Evolutionary conservation across 2,329 filamentous ascomycete species (phyloP).

Genomic region (Aspergillus terreus): DNA sequence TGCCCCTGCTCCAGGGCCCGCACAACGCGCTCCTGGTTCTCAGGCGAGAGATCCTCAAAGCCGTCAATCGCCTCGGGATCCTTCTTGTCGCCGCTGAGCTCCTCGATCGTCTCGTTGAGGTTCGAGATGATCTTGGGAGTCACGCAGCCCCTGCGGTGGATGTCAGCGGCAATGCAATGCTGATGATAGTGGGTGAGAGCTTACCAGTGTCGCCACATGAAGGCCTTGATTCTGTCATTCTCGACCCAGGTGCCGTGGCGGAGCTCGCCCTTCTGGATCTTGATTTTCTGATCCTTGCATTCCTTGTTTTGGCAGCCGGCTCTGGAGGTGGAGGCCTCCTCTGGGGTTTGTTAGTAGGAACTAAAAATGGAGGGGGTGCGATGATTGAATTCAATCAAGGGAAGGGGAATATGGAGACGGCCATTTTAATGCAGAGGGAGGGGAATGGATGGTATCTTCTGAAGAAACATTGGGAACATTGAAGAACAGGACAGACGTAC

Average conservation of each 20-base stretch:
- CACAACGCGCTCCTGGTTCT: constrained; percentile 69
- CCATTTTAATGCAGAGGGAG: neutral
- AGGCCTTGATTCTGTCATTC: constrained; percentile 58
- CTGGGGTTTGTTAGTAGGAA: constrained; percentile 42
- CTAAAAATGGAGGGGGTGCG: neutral
- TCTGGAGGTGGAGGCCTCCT: constrained; percentile 66
- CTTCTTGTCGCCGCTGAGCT: constrained; percentile 38
- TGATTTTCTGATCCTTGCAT: constrained; percentile 67
- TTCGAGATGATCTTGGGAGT: constrained; percentile 71
- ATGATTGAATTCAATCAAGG: neutral
- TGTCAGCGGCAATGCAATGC: neutral
- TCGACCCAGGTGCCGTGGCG: constrained; percentile 72
- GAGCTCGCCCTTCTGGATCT: constrained; percentile 75
- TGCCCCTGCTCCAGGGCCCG: constrained; percentile 72
- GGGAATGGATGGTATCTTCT: too few species aligned
- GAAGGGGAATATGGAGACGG: too few species aligned
- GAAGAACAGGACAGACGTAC: constrained; percentile 5
- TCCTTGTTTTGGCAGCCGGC: constrained; percentile 69
- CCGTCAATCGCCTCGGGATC: constrained; percentile 72
- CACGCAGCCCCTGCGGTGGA: constrained; percentile 68
- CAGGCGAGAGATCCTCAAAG: constrained; percentile 69
- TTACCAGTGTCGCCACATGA: constrained; percentile 85
- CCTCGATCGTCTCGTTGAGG: constrained; percentile 49
- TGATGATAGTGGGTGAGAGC: constrained; percentile 18
- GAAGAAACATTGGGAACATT: neutral